Base-by-base conservation (phyloP, 352 stramenopile genomes). In the Phytophthora litchii region DNA sequence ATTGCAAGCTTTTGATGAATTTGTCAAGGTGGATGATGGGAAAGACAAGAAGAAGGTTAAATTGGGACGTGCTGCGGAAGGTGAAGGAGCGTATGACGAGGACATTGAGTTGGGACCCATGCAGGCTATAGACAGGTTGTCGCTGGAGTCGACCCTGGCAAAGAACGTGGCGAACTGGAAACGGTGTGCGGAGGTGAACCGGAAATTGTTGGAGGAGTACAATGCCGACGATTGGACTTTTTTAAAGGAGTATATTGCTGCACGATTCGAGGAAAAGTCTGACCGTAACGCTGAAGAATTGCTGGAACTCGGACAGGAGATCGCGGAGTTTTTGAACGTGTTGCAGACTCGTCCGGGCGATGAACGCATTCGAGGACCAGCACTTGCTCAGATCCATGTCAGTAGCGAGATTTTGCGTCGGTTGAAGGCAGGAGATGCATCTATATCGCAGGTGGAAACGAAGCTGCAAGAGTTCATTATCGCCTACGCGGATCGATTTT, bases 161-260 rank as follows among this genome's bases (percentile, higher is more conserved):
- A 86, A 79, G 43, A 64, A 74, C 8, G 74, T 87, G 27, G 34
- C 35, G 1, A 66, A 92, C 45, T 89, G 66, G 63, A 70, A 69
- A 31, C 83, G 84, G 20, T 83, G 75, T 37, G 70, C 67, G 3
- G 58, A 69, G 7, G 79, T 87, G 23, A 89, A 87, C 61, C 55
- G 74, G 29, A 64, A 64, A 64, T 69, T 93, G 25, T 57, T 95
- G 23, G 75, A 87, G 54, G 56, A 86, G 14, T 87, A 76, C 60
- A 91, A 92, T 55, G 80, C 77, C 0, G 86, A 95, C 54, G 86
- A 95, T 66, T 95, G 86, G 86, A 83, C 72, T 8, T 93, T 92
- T 69, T 67, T 92, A 19, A 80, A 74, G 13, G 74, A 83, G 17
- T 90, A 83, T 49, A 80, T 92, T 25, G 66, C 59, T 19, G 78